These are phyloP conservation scores for Priceomyces fermenticarens DNA, from an alignment of 805 yeast species.

Conservation along the genomic window DNA sequence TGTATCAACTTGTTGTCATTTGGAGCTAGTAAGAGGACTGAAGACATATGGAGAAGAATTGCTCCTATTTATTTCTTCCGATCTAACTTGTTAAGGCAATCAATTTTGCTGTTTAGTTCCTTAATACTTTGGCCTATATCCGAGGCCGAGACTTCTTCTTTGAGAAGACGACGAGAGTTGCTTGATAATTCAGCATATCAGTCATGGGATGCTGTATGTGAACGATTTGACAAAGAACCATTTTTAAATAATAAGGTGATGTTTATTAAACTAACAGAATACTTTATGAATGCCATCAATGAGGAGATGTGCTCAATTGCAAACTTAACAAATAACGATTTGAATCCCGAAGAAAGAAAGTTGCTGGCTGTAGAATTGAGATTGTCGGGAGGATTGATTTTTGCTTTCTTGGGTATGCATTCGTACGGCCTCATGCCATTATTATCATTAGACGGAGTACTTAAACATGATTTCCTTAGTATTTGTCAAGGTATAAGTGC, in stretches of 20 bases:
- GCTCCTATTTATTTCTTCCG: slow-evolving; percentile 23
- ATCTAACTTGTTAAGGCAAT: slow-evolving; percentile 23
- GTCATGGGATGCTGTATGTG: too few relatives aligned
- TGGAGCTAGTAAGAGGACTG: slow-evolving; percentile 17
- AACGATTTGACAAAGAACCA: background rate
- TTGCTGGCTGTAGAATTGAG: slow-evolving; percentile 13
- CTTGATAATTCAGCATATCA: too few relatives aligned
- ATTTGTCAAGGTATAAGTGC: slow-evolving; percentile 15
- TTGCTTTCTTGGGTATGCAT: slow-evolving; percentile 29
- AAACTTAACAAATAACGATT: background rate
- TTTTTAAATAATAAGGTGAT: background rate
- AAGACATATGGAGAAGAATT: slow-evolving; percentile 21
- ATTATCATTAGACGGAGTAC: slow-evolving; percentile 16
- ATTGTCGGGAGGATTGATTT: slow-evolving; percentile 20
- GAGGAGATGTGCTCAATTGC: background rate
- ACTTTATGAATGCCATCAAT: background rate
- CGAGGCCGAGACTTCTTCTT: background rate
- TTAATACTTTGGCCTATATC: slow-evolving; percentile 1
- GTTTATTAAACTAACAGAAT: background rate
- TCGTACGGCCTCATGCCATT: slow-evolving; percentile 29
- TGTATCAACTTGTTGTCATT: slow-evolving; percentile 26
- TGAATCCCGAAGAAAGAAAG: too few relatives aligned
- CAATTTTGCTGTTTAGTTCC: slow-evolving; percentile 17
- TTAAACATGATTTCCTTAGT: slow-evolving; percentile 18
- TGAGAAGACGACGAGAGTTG: too few relatives aligned